Base-by-base conservation (phyloP, 1,284 basidiomycete genomes). In the Schizophyllum commune region DNA sequence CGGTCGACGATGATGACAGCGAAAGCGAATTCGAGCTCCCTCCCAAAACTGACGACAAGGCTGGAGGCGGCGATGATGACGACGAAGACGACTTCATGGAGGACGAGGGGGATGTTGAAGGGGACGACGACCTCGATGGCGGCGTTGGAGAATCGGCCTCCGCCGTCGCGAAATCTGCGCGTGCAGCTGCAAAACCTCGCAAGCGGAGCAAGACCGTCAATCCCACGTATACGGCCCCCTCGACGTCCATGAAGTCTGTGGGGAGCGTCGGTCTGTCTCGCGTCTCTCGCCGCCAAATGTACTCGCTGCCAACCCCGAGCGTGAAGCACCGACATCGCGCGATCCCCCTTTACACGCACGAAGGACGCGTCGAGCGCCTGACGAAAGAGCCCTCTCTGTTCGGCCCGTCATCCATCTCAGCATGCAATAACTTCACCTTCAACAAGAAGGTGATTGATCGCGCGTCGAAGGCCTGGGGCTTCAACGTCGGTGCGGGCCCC, bases 401-500 rank as follows among this genome's bases (percentile, higher is more conserved):
- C 61, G 67, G 65, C 8, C 61, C 69, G 5, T 64, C 70, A 5
- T 62, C 67, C 33, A 67, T 73, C 27, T 64, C 72, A 63, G 66
- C 74, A 60, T 80, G 79, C 15, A 82, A 81, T 61, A 77, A 77
- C 60, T 82, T 81, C 65, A 81, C 79, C 0, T 71, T 77, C 55
- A 74, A 73, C 56, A 55, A 71, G 0, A 75, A 72, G 51, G 70
- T 83, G 15, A 73, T 75, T 4, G 78, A 79, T 33, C 76, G 81
- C 27, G 72, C 86, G 13, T 82, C 78, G 65, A 88, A 83, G 66
- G 77, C 85, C 0, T 87, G 84, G 83, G 84, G 86, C 0, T 83
- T 82, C 66, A 89, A 89, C 66, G 79, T 89, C 19, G 88, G 89
- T 1, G 71, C 81, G 7, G 91, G 91, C 0, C 89, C 89, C 5